These are phyloP conservation scores for Corinectria fuckeliana DNA, from an alignment of 2,329 filamentous ascomycete species.

Conservation along the genomic window DNA sequence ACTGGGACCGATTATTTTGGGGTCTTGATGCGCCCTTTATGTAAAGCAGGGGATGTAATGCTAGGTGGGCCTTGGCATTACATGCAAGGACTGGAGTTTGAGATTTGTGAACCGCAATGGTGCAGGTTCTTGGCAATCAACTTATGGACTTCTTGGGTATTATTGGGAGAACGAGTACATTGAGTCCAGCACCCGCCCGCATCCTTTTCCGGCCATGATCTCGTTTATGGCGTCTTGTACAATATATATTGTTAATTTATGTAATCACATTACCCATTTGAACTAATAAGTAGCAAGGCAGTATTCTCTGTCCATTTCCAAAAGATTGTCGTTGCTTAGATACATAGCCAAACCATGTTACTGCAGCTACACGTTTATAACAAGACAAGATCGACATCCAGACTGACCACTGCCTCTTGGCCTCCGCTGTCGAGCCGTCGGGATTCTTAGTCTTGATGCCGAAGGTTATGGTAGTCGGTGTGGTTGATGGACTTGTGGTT, in stretches of 20 bases:
- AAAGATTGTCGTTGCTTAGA: background rate
- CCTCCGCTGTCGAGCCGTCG: constrained; percentile 6
- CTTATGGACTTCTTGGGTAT: too few species aligned
- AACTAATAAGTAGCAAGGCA: background rate
- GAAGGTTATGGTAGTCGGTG: constrained; percentile 2
- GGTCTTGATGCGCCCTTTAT: background rate
- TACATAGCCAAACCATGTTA: constrained; percentile 2
- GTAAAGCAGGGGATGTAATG: background rate
- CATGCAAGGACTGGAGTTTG: background rate
- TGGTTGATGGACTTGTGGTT: constrained; percentile 13
- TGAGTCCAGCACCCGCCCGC: too few species aligned
- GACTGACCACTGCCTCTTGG: constrained; percentile 7
- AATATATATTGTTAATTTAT: too few species aligned
- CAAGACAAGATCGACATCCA: constrained; percentile 9
- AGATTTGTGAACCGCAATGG: too few species aligned
- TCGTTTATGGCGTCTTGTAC: too few species aligned
- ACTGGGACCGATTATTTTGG: background rate
- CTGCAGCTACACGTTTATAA: background rate
- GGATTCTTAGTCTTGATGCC: constrained; percentile 17
- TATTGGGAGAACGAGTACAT: too few species aligned
- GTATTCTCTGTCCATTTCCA: background rate
- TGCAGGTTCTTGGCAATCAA: too few species aligned
- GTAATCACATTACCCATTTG: too few species aligned
- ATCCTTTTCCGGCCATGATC: too few species aligned
- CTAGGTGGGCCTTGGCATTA: background rate